These are phyloP conservation scores for Podospora anserina DNA, from an alignment of 495 filamentous ascomycete species.

Conservation along the genomic window DNA sequence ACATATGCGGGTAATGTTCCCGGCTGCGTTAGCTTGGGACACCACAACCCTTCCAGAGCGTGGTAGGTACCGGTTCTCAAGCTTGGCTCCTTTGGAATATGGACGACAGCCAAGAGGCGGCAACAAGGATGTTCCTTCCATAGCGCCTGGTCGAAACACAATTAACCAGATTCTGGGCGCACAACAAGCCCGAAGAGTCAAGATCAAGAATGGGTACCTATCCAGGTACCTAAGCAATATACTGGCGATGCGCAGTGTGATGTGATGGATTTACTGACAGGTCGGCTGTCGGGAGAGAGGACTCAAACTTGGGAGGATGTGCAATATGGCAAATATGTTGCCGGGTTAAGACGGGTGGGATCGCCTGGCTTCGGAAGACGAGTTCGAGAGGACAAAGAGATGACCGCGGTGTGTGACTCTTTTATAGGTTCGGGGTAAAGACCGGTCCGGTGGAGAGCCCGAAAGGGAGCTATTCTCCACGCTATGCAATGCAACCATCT, in stretches of 20 bases:
- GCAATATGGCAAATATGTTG: background rate
- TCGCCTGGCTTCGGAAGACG: conserved; percentile 1
- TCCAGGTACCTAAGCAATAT: background rate
- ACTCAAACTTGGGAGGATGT: background rate
- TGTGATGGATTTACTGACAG: background rate
- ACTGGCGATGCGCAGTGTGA: background rate
- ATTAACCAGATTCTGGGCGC: background rate
- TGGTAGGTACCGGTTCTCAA: background rate
- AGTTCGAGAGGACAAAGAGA: background rate
- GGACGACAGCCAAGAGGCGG: background rate
- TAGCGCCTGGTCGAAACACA: background rate
- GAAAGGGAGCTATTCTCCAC: conserved; percentile 1
- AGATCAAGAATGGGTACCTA: background rate
- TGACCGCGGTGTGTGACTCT: background rate
- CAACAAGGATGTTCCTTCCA: background rate
- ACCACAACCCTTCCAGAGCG: background rate
- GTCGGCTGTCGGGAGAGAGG: background rate
- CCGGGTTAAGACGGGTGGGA: conserved; percentile 1
- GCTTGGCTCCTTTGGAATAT: background rate
- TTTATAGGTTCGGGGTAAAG: conserved; percentile 9
- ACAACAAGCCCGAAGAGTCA: background rate
- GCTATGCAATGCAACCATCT: conserved; percentile 17
- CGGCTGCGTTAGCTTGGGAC: background rate
- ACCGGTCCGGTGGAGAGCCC: conserved; percentile 7
- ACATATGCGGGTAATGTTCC: background rate